Evolutionary conservation across 1,284 basidiomycete species (phyloP).

Genomic region (Singerocomus rubriflavus): DNA sequence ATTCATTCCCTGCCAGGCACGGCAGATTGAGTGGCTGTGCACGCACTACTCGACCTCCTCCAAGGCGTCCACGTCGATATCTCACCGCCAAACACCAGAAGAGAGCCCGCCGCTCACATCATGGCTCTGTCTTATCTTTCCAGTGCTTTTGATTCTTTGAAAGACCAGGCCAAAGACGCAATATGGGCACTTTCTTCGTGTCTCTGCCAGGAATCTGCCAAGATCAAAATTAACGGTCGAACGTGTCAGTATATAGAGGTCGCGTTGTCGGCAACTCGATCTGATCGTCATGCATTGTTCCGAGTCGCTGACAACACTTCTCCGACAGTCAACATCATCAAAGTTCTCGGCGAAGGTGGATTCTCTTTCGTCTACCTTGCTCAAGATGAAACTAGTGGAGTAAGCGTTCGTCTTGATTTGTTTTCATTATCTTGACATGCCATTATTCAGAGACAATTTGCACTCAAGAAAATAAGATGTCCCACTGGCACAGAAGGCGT

Average conservation of each 20-base stretch:
- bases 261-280: background rate
- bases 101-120: background rate
- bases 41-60: background rate
- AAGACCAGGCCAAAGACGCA: conserved; percentile 76
- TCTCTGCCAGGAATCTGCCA: conserved; percentile 75
- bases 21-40: conserved; percentile 13
- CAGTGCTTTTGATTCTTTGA: conserved; percentile 57
- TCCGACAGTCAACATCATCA: conserved; percentile 75
- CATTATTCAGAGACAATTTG: conserved; percentile 70
- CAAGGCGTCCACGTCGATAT: no score
- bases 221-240: conserved; percentile 90
- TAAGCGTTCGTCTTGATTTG: conserved; percentile 34
- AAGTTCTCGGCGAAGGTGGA: conserved; percentile 90
- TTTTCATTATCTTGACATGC: background rate
- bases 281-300: conserved; percentile 1
- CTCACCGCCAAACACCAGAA: no score
- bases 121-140: conserved; percentile 32
- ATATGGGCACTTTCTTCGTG: conserved; percentile 77
- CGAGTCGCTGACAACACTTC: conserved; percentile 4
- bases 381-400: conserved; percentile 81
- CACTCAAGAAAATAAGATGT: conserved; percentile 92
- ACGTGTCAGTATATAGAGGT: conserved; percentile 60
- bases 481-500: conserved; percentile 79
- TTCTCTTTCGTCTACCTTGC: conserved; percentile 94
- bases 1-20: background rate